Evolutionary conservation across 257 asterid species (phyloP).

Genomic region (Solanum ossicruentum): DNA sequence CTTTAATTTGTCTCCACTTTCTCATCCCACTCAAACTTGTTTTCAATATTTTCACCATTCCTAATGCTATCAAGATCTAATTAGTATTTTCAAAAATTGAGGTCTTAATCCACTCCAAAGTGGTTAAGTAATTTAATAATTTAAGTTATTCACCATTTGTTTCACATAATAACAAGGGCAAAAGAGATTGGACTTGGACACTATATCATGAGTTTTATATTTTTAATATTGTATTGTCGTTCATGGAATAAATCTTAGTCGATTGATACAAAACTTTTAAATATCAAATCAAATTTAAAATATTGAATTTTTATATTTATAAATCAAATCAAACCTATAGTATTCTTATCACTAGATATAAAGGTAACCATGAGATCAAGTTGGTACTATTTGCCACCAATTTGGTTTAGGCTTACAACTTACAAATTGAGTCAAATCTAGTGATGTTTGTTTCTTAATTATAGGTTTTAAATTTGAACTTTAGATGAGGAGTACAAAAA

Average conservation of each 20-base stretch:
- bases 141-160: neutral
- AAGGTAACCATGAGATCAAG: constrained; percentile 40
- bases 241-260: too few relatives aligned
- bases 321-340: constrained; percentile 14
- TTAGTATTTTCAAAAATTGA: neutral
- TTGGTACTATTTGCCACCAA: constrained; percentile 47
- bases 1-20: neutral
- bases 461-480: too few relatives aligned
- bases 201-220: too few relatives aligned
- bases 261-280: too few relatives aligned
- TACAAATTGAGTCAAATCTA: neutral
- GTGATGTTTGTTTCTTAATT: too few relatives aligned
- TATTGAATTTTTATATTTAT: too few relatives aligned
- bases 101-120: neutral
- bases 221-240: too few relatives aligned
- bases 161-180: neutral
- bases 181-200: neutral
- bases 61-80: neutral
- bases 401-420: neutral
- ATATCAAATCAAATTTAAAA: too few relatives aligned
- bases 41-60: neutral
- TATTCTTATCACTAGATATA: constrained; percentile 46
- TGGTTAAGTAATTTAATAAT: neutral
- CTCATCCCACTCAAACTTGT: neutral
- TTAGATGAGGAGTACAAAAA: too few relatives aligned